These are phyloP conservation scores for Plantago ovata DNA, from an alignment of 257 asterid genomes.

Conservation along the genomic window DNA sequence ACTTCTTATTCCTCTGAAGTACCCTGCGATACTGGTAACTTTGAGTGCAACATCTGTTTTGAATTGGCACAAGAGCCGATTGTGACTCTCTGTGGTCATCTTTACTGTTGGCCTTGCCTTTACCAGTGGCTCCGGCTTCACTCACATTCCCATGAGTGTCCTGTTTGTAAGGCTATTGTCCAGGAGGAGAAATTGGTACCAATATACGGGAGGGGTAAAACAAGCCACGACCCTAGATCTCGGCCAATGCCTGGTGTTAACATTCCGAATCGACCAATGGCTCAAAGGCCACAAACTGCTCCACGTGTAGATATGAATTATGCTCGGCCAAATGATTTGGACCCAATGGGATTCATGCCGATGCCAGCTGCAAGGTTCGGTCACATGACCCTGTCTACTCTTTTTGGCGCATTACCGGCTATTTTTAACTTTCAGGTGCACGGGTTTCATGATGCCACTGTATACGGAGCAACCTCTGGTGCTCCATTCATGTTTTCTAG, in stretches of 20 bases:
- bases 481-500: conserved; percentile 65
- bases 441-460: conserved; percentile 42
- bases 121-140: conserved; percentile 72
- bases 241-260: conserved; percentile 7
- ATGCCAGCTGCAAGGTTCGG: conserved; percentile 34
- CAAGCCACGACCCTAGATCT: conserved; percentile 11
- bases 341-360: conserved; percentile 6
- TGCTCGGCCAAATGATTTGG: conserved; percentile 25
- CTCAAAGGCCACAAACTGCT: conserved; percentile 22
- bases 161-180: conserved; percentile 35
- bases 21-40: conserved; percentile 43
- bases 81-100: conserved; percentile 96
- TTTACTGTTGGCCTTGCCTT: conserved; percentile 94
- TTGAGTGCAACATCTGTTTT: conserved; percentile 89
- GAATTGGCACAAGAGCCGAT: conserved; percentile 87
- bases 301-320: conserved; percentile 29
- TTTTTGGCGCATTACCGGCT: conserved; percentile 35
- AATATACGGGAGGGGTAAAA: conserved; percentile 34
- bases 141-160: conserved; percentile 29
- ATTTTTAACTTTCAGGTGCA: conserved; percentile 34
- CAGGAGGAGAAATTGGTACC: conserved; percentile 26
- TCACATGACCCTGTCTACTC: conserved; percentile 29
- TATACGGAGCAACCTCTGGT: conserved; percentile 40
- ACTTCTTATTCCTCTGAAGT: conserved; percentile 39
- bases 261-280: conserved; percentile 26